Evolutionary conservation across 192 early-diverging fungal genomes (phyloP).

Genomic region (Rhizophagus prolifer): DNA sequence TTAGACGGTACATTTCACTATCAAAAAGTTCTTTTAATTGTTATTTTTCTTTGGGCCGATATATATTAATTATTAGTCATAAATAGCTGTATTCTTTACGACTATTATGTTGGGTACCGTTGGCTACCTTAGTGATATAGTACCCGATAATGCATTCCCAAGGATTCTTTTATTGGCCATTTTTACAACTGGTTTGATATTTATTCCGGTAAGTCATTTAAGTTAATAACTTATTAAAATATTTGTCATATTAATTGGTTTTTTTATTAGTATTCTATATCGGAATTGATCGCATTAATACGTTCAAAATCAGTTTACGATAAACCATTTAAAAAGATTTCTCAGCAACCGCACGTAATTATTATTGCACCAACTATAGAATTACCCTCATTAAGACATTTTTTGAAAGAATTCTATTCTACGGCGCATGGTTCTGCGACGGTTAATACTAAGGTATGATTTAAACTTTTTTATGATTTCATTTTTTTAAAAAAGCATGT

Average conservation of each 20-base stretch:
- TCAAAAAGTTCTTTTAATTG: not conserved
- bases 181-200: constrained; percentile 24
- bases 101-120: constrained; percentile 34
- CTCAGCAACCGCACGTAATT: constrained; percentile 31
- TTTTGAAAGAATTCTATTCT: constrained; percentile 33
- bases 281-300: constrained; percentile 16
- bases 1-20: constrained; percentile 20
- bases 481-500: not conserved
- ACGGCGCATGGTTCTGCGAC: constrained; percentile 23
- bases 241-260: not conserved
- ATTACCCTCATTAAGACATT: constrained; percentile 29
- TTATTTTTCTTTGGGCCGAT: not conserved
- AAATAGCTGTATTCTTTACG: constrained; percentile 28
- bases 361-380: constrained; percentile 30
- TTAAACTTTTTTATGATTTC: not conserved
- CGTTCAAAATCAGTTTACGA: constrained; percentile 26
- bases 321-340: constrained; percentile 24
- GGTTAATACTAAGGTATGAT: constrained; percentile 25
- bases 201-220: constrained; percentile 25
- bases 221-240: not conserved
- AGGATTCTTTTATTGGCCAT: constrained; percentile 24
- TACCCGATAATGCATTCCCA: constrained; percentile 26
- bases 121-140: constrained; percentile 30
- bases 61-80: not conserved
- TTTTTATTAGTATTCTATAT: constrained; percentile 24